Conservation (phyloP, 148 eudicot genomes). For the Rheum nobile region DNA sequence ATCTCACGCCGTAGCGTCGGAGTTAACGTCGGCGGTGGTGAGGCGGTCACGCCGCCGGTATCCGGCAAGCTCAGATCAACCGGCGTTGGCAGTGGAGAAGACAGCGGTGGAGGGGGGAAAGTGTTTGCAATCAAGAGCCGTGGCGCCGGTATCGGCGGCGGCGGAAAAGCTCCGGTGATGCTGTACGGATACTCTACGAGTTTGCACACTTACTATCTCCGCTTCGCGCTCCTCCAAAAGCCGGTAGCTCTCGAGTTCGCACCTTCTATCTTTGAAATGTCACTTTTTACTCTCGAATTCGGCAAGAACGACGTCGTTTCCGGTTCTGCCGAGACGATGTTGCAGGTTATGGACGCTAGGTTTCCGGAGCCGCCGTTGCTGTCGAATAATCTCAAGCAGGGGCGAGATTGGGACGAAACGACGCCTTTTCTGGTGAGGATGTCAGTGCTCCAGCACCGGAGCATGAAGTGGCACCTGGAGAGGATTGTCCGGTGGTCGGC, state of each 20-base stretch:
- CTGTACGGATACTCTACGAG: slow-evolving; percentile 43
- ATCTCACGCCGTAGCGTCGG: slow-evolving; percentile 1
- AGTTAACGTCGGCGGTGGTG: background rate
- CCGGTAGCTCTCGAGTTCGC: slow-evolving; percentile 41
- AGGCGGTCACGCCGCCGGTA: background rate
- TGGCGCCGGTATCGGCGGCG: slow-evolving; percentile 5
- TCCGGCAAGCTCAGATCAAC: slow-evolving; percentile 3
- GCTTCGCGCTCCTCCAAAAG: slow-evolving; percentile 50
- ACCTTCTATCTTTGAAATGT: slow-evolving; percentile 24
- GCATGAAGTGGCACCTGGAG: slow-evolving; percentile 76
- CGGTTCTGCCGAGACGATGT: slow-evolving; percentile 36
- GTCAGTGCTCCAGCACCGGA: slow-evolving; percentile 62
- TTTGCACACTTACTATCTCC: slow-evolving; percentile 35
- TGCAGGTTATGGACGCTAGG: slow-evolving; percentile 36
- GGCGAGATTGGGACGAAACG: slow-evolving; percentile 14
- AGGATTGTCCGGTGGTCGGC: slow-evolving; percentile 72
- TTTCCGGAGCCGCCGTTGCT: slow-evolving; percentile 44
- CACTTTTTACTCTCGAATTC: slow-evolving; percentile 19
- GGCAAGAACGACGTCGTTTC: slow-evolving; percentile 33
- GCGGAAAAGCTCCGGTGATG: background rate
- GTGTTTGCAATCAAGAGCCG: background rate
- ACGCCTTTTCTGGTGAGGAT: slow-evolving; percentile 38
- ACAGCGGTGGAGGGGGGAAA: background rate
- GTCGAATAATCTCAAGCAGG: background rate
- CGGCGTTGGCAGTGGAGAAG: slow-evolving; percentile 6